These are phyloP conservation scores for Candida succiphila DNA, from an alignment of 805 yeast species.

Conservation along the genomic window DNA sequence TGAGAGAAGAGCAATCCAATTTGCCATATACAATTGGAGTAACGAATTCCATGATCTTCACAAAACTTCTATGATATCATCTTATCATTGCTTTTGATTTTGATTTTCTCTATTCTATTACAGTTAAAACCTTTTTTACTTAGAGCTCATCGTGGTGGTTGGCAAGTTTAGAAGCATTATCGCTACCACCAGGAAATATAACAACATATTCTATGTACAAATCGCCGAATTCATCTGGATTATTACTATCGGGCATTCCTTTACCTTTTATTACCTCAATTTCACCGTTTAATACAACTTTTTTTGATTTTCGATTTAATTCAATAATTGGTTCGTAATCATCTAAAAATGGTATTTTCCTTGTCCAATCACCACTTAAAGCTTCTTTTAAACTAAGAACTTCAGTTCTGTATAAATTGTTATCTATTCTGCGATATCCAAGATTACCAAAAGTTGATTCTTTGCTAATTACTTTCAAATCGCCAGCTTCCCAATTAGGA, in stretches of 20 bases:
- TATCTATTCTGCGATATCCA: conserved; percentile 81
- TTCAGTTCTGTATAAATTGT: conserved; percentile 73
- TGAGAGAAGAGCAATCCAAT: no score
- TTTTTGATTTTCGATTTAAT: conserved; percentile 41
- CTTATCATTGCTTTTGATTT: no score
- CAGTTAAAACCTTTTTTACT: no score
- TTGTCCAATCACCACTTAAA: conserved; percentile 67
- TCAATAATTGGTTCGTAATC: conserved; percentile 34
- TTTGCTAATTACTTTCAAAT: conserved; percentile 48
- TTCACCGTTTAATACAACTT: conserved; percentile 52
- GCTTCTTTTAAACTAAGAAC: conserved; percentile 67
- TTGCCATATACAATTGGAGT: no score
- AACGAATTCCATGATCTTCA: no score
- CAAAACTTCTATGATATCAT: no score
- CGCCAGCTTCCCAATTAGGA: conserved; percentile 81
- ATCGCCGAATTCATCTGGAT: conserved; percentile 46
- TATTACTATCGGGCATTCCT: conserved; percentile 72
- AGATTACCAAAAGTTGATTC: conserved; percentile 50
- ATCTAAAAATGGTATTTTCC: conserved; percentile 61
- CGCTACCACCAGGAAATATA: conserved; percentile 33
- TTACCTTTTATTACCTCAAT: conserved; percentile 60
- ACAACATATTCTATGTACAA: conserved; percentile 39
- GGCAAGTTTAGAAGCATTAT: conserved; percentile 8
- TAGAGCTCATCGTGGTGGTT: conserved; percentile 21
- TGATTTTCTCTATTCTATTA: no score